Evolutionary conservation across 306 rosid species (phyloP), one percentile per base, ranked within the genome.

Genomic region (Cucurbita pepo): DNA sequence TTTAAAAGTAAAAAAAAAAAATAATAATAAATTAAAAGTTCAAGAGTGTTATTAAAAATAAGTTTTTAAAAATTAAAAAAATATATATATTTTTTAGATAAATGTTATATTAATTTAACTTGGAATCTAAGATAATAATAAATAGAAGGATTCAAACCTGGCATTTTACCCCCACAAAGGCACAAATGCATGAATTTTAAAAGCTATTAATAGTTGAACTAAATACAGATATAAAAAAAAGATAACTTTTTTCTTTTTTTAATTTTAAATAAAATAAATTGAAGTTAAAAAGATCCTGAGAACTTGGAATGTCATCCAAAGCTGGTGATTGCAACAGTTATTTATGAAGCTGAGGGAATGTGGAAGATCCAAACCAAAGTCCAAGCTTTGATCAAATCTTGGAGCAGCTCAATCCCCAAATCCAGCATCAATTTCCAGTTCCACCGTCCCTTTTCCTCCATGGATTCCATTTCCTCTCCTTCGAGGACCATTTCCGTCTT

Each of bases 401-500:
- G 57, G 57, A 69, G 1, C 5, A 69, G 2, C 5, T 75, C 51
- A 84, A 85, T 74, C 74, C 66, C 79, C 8, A 61, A 65, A 8
- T 25, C 69, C 25, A 61, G 1, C 4, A 3, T 16, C 69, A 61
- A 16, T 16, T 38, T 16, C 48, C 13, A 61, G 69, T 61, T 79
- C 74, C 69, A 30, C 3, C 34, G 34, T 30, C 34, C 3, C 34
- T 30, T 30, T 30, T 30, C 34, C 34, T 30, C 34, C 34, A 30
- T 30, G 77, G 85, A 85, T 79, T 76, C 66, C 77, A 87, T 75
- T 61, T 80, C 82, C 11, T 77, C 90, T 18, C 82, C 83, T 75
- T 64, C 86, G 7, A 66, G 81, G 55, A 82, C 92, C 71, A 90
- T 93, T 47, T 88, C 96, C 0, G 96, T 90, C 3, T 77, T 78